Percentiles rank a stretch among this genome's conserved stretches.
These are phyloP conservation scores for Boletus bicolor DNA, from an alignment of 768 basidiomycete species.

Conservation along the genomic window DNA sequence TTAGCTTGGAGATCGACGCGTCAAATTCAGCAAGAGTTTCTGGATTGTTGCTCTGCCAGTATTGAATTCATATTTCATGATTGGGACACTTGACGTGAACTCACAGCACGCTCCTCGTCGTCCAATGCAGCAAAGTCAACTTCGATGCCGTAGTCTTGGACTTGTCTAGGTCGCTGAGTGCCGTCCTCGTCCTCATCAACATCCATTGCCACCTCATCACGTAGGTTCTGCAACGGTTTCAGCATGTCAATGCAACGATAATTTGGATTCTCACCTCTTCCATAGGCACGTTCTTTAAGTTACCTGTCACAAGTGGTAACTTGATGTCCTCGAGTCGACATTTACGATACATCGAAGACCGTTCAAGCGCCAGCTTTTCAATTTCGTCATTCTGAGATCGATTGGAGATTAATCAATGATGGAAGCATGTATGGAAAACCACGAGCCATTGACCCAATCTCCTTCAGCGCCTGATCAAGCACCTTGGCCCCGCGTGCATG, in stretches of 20 bases:
- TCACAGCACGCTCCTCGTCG: constrained; percentile 70
- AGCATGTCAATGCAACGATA: not conserved
- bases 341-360: constrained; percentile 84
- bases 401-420: constrained; percentile 2
- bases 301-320: constrained; percentile 72
- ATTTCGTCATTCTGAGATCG: constrained; percentile 77
- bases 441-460: constrained; percentile 75
- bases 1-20: constrained; percentile 63
- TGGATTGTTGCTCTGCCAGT: constrained; percentile 52
- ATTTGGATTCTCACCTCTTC: constrained; percentile 68
- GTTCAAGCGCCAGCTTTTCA: constrained; percentile 79
- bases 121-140: constrained; percentile 76
- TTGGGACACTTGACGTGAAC: constrained; percentile 11
- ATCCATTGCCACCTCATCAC: constrained; percentile 88
- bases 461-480: constrained; percentile 86
- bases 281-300: constrained; percentile 85
- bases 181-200: constrained; percentile 86
- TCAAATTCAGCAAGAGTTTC: constrained; percentile 74
- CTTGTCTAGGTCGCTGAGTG: constrained; percentile 66
- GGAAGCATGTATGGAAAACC: constrained; percentile 24
- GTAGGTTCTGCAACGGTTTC: constrained; percentile 55
- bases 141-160: constrained; percentile 84
- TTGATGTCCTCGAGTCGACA: constrained; percentile 92
- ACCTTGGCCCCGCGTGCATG: constrained; percentile 67
- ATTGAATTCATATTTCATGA: not conserved